phyloP scores from a whole-genome alignment of 1,284 basidiomycete genomes.

The Psilocybe mexicana region DNA sequence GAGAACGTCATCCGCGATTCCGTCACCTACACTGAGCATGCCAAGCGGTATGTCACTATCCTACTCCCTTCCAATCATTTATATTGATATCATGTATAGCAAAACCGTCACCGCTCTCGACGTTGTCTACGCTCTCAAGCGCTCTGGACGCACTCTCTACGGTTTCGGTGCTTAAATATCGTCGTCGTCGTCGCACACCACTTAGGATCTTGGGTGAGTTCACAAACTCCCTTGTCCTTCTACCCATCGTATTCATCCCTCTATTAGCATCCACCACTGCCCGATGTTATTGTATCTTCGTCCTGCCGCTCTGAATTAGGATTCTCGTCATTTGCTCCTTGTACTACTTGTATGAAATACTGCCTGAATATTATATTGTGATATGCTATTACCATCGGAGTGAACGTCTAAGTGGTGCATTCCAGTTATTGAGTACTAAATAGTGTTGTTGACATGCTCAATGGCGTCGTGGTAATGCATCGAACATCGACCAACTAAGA shows the following conservation, averaged over 20 bases:
- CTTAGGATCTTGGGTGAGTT: background rate
- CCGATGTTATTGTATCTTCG: background rate
- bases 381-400: background rate
- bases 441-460: background rate
- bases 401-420: background rate
- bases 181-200: background rate
- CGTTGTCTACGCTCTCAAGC: constrained; percentile 82
- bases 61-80: background rate
- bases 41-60: constrained; percentile 56
- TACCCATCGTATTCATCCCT: background rate
- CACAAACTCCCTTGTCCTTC: background rate
- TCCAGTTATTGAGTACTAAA: background rate
- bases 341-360: constrained; percentile 12
- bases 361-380: constrained; percentile 10
- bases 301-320: background rate
- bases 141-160: constrained; percentile 78
- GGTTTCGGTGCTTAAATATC: constrained; percentile 49
- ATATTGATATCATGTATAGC: constrained; percentile 30
- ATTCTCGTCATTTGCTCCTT: background rate
- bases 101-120: constrained; percentile 85
- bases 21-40: constrained; percentile 86
- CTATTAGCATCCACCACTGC: background rate
- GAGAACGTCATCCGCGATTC: constrained; percentile 80
- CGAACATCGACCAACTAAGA: too few relatives aligned
- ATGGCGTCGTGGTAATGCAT: too few relatives aligned